Conservation (phyloP, 345 rosid genomes). For the Murraya koenigii region DNA sequence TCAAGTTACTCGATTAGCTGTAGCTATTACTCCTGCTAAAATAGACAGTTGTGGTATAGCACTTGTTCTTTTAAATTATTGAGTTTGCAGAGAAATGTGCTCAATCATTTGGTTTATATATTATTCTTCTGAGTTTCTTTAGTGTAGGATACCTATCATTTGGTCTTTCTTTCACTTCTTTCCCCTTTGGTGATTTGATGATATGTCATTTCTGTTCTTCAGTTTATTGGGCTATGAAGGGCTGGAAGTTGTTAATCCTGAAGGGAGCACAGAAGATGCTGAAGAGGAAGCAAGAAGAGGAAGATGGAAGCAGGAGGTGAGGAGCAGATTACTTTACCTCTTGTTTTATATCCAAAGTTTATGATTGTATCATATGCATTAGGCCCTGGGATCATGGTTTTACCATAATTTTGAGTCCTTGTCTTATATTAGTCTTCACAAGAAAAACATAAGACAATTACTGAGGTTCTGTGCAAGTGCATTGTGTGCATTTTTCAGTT, state of each 20-base stretch:
- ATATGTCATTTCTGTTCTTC: conserved; percentile 9
- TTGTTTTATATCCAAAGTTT: neutral
- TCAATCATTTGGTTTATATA: neutral
- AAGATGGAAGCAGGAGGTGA: conserved; percentile 94
- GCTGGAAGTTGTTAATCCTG: conserved; percentile 90
- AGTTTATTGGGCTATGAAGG: conserved; percentile 89
- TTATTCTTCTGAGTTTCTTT: neutral
- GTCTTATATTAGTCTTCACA: neutral
- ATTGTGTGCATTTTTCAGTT: neutral
- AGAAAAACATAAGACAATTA: neutral
- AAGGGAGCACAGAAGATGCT: conserved; percentile 93
- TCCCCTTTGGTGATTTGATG: neutral
- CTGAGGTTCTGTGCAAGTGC: neutral
- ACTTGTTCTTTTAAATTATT: too few species aligned
- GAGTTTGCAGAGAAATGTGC: neutral
- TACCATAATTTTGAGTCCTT: neutral
- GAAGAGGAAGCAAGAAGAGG: conserved; percentile 94
- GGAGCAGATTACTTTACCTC: neutral
- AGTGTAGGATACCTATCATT: neutral
- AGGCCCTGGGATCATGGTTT: neutral
- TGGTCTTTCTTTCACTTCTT: neutral
- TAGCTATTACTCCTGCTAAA: neutral
- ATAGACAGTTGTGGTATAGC: neutral
- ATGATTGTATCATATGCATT: neutral
- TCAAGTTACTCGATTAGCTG: neutral